These are phyloP conservation scores for Penicillium polonicum DNA, from an alignment of 2,329 filamentous ascomycete genomes.

Conservation along the genomic window DNA sequence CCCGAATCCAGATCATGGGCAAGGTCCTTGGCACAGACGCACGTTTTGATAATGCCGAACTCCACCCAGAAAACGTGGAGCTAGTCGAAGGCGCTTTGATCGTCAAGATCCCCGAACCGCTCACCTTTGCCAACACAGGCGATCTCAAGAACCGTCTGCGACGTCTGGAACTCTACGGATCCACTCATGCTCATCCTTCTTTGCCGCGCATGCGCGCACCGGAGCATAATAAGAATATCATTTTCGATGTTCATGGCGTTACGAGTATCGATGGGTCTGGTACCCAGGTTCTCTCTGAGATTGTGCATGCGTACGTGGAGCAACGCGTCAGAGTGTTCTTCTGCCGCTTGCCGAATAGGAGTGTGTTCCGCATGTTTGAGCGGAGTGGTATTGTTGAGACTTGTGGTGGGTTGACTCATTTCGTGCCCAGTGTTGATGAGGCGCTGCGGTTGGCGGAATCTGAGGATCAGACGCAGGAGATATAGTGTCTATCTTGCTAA, in stretches of 20 bases:
- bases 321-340: conserved; percentile 63
- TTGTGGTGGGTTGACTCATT: conserved; percentile 73
- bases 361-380: conserved; percentile 71
- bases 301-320: conserved; percentile 76
- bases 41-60: conserved; percentile 80
- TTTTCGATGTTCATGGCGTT: conserved; percentile 98
- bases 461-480: conserved; percentile 54
- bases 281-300: conserved; percentile 86
- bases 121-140: conserved; percentile 96
- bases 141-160: conserved; percentile 81
- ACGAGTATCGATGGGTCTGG: conserved; percentile 91
- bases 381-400: conserved; percentile 81
- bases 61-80: conserved; percentile 71
- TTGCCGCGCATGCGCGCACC: conserved; percentile 73
- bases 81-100: conserved; percentile 91
- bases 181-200: conserved; percentile 77
- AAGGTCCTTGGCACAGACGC: conserved; percentile 75
- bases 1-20: conserved; percentile 93
- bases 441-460: conserved; percentile 78
- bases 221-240: conserved; percentile 86
- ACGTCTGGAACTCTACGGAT: conserved; percentile 87
- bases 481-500: conserved; percentile 12
- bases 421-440: conserved; percentile 79
- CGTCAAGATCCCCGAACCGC: conserved; percentile 93
- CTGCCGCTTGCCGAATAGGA: conserved; percentile 54